Evolutionary conservation across 192 early-diverging fungal genomes (phyloP).

Genomic region (Phlyctochytrium arcticum): DNA sequence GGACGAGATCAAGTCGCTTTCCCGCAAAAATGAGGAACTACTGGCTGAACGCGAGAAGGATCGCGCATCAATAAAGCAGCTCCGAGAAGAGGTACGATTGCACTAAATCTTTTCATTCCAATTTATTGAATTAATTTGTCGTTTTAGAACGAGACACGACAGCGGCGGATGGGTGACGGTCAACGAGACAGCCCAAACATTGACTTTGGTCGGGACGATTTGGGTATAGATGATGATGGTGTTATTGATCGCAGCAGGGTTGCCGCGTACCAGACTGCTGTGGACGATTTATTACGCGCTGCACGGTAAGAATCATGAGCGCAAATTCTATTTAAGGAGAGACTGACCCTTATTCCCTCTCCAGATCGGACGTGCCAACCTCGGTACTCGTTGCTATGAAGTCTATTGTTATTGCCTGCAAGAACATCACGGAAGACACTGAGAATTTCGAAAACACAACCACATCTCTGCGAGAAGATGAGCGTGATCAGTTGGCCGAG

Average conservation of each 20-base stretch:
- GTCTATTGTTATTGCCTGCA: conserved; percentile 76
- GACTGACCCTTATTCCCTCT: not conserved
- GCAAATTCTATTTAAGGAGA: not conserved
- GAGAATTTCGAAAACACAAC: conserved; percentile 52
- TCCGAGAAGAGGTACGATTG: conserved; percentile 23
- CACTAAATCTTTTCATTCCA: not conserved
- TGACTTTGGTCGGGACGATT: not conserved
- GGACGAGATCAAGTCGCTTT: conserved; percentile 62
- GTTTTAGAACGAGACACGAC: not conserved
- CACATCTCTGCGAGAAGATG: conserved; percentile 40
- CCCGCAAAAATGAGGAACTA: conserved; percentile 60
- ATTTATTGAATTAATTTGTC: not conserved
- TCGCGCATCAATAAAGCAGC: conserved; percentile 41
- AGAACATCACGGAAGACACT: conserved; percentile 78
- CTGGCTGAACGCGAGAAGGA: conserved; percentile 45
- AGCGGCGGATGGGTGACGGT: not conserved
- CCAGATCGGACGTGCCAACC: conserved; percentile 52
- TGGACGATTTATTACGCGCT: conserved; percentile 74
- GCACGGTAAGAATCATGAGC: conserved; percentile 49
- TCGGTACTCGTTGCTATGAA: conserved; percentile 80
- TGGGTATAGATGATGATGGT: conserved; percentile 46
- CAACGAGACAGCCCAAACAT: not conserved
- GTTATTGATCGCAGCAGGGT: conserved; percentile 67
- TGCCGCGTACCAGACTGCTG: conserved; percentile 72
- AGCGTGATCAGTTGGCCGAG: conserved; percentile 45